Conservation (phyloP, 2,329 filamentous ascomycete species). For the Balansia obtecta region DNA sequence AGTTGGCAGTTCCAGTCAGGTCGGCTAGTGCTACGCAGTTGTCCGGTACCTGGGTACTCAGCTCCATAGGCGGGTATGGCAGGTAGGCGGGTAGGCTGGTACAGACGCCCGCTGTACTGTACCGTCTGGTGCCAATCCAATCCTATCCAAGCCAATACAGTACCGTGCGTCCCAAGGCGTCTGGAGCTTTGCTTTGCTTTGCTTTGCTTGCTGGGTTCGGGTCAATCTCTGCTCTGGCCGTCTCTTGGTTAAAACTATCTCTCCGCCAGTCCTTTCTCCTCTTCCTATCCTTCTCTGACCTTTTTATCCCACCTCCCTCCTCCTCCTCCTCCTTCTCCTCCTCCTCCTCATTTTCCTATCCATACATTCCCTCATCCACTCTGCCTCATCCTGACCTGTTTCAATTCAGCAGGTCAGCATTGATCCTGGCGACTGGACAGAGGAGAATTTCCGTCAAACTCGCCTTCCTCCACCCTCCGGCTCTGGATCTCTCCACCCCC, state of each 20-base stretch:
- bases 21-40: too few relatives aligned
- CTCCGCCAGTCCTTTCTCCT: conserved; percentile 44
- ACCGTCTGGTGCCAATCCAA: too few relatives aligned
- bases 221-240: conserved; percentile 8
- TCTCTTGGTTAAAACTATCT: conserved; percentile 24
- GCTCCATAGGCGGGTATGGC: too few relatives aligned
- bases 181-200: too few relatives aligned
- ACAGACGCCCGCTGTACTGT: neutral
- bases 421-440: conserved; percentile 18
- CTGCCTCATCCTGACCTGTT: conserved; percentile 34
- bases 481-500: conserved; percentile 3
- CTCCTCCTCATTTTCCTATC: conserved; percentile 27
- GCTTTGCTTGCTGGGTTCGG: conserved; percentile 4
- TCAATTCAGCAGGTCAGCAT: conserved; percentile 21
- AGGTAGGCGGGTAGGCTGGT: too few relatives aligned
- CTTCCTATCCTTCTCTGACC: conserved; percentile 41
- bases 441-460: conserved; percentile 21
- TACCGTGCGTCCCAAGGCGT: neutral
- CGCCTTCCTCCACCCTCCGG: conserved; percentile 12
- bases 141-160: neutral
- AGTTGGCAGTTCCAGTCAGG: too few relatives aligned
- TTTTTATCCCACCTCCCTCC: conserved; percentile 24
- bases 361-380: conserved; percentile 43
- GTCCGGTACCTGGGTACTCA: too few relatives aligned
- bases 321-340: conserved; percentile 27